A percentile compares a stretch with the other conserved stretches of the same genome.
Conservation (phyloP, 106 monocot species). For the Allium sativum region DNA sequence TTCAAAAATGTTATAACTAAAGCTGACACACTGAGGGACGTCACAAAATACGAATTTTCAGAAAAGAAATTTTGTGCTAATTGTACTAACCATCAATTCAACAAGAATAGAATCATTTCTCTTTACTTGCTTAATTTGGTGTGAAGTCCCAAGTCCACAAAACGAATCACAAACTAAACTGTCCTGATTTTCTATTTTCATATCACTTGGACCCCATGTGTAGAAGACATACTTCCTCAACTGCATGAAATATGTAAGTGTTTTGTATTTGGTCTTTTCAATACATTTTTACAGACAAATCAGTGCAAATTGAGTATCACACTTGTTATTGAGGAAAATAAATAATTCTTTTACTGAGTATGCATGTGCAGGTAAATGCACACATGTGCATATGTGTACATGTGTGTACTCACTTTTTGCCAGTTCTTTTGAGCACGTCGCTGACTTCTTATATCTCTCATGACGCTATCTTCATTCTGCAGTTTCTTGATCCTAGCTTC, state of each 20-base stretch:
- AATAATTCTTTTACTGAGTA: background rate
- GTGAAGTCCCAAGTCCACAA: constrained; percentile 15
- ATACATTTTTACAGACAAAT: no score
- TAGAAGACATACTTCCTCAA: constrained; percentile 31
- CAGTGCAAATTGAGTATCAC: background rate
- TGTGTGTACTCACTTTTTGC: constrained; percentile 17
- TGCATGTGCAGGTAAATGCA: no score
- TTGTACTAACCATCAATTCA: constrained; percentile 7
- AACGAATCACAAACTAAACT: constrained; percentile 4
- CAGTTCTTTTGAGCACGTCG: constrained; percentile 25
- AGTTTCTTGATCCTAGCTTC: constrained; percentile 27
- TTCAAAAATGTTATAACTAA: background rate
- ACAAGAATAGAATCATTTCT: constrained; percentile 5
- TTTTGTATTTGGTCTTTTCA: no score
- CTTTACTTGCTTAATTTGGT: constrained; percentile 13
- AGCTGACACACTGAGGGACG: background rate
- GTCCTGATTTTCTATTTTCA: constrained; percentile 2
- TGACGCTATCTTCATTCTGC: constrained; percentile 20
- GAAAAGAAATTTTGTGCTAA: constrained; percentile 1
- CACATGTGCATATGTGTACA: background rate
- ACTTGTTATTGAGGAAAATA: background rate
- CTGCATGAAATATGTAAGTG: constrained; percentile 2
- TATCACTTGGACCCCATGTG: constrained; percentile 23
- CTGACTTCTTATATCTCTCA: constrained; percentile 15
- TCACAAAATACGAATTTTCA: background rate